Conservation (phyloP, 768 basidiomycete species). For the Pulveroboletus ravenelii region DNA sequence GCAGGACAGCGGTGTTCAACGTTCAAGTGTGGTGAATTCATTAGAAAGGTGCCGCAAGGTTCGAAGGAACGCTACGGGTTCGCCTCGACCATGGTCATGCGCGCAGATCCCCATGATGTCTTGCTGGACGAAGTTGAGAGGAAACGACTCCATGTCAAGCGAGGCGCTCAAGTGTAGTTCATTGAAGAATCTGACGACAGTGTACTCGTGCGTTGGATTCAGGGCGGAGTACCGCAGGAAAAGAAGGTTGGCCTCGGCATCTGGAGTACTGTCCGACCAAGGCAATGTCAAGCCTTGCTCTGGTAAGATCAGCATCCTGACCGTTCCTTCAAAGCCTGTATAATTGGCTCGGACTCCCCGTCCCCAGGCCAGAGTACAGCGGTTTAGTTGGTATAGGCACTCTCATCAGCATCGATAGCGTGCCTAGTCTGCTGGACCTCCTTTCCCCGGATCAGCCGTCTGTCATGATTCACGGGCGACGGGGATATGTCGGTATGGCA, state of each 20-base stretch:
- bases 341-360: constrained; percentile 12
- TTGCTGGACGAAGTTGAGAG: constrained; percentile 27
- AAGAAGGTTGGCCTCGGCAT: constrained; percentile 29
- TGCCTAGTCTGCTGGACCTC: no score
- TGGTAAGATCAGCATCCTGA: neutral
- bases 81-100: constrained; percentile 23
- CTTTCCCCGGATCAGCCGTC: constrained; percentile 23
- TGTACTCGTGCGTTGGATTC: constrained; percentile 25
- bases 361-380: constrained; percentile 26
- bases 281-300: constrained; percentile 5
- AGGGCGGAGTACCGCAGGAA: constrained; percentile 16
- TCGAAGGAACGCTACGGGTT: constrained; percentile 25
- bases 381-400: constrained; percentile 24
- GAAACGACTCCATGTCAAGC: constrained; percentile 14
- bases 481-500: constrained; percentile 26
- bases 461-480: constrained; percentile 27
- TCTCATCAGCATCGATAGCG: constrained; percentile 13
- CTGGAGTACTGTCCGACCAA: constrained; percentile 27
- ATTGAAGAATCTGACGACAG: constrained; percentile 22
- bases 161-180: constrained; percentile 24
- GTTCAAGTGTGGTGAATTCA: constrained; percentile 14
- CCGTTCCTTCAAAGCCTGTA: constrained; percentile 18
- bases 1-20: constrained; percentile 15
- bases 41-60: constrained; percentile 26
- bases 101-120: constrained; percentile 31